A percentile compares a stretch with the other conserved stretches of the same genome.
phyloP scores from a whole-genome alignment of 78 protist species.

The Dictyostelium capitatum region DNA sequence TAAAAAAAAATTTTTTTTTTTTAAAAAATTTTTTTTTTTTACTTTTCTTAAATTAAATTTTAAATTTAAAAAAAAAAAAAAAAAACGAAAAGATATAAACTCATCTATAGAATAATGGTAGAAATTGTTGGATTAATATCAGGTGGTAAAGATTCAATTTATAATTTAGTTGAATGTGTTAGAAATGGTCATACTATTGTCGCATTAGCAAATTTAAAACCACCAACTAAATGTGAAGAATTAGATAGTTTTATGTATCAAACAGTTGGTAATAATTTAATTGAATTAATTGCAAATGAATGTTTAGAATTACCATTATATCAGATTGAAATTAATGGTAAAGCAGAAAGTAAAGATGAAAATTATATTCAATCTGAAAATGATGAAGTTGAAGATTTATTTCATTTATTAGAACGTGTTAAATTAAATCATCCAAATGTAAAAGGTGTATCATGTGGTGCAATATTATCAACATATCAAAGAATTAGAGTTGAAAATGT shows the following conservation, averaged over 20 bases:
- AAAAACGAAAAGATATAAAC: neutral
- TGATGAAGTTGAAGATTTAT: constrained; percentile 97
- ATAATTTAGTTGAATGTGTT: constrained; percentile 85
- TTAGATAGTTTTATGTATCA: constrained; percentile 97
- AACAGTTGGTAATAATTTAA: constrained; percentile 92
- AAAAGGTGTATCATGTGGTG: constrained; percentile 95
- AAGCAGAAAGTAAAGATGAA: constrained; percentile 26
- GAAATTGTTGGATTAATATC: constrained; percentile 93
- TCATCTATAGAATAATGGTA: no score
- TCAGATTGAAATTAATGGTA: constrained; percentile 66
- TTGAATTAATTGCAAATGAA: constrained; percentile 69
- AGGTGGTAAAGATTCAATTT: constrained; percentile 98
- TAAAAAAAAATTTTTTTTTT: neutral
- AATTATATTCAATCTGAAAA: constrained; percentile 42
- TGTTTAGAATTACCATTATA: constrained; percentile 91
- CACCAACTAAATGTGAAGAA: constrained; percentile 86
- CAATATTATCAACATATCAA: constrained; percentile 97
- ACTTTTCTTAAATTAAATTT: neutral
- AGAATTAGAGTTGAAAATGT: constrained; percentile 95
- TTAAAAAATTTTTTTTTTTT: neutral
- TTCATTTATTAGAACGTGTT: constrained; percentile 63
- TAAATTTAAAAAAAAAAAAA: neutral
- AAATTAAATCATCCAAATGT: constrained; percentile 74
- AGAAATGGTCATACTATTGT: constrained; percentile 94
- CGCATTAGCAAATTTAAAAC: constrained; percentile 94